Evolutionary conservation across 2,329 filamentous ascomycete species (phyloP).

Genomic region (Emmonsia crescens): DNA sequence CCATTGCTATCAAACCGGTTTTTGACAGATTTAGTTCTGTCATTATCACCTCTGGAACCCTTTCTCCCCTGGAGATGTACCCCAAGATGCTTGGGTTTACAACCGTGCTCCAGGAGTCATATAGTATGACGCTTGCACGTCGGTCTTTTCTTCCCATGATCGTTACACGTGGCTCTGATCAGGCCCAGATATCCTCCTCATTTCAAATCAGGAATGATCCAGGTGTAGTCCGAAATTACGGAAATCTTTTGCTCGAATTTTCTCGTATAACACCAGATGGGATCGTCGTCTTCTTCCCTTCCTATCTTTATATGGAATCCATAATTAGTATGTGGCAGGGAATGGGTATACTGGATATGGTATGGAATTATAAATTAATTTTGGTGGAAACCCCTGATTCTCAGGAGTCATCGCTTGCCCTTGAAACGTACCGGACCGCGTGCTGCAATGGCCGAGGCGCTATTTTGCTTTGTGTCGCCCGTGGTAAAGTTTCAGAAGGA

Average conservation of each 20-base stretch:
- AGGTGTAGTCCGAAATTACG: conserved; percentile 94
- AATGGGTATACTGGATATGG: conserved; percentile 93
- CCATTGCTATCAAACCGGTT: conserved; percentile 94
- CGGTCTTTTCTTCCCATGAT: conserved; percentile 98
- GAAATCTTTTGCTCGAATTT: conserved; percentile 85
- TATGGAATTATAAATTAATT: conserved; percentile 99
- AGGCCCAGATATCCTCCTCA: conserved; percentile 81
- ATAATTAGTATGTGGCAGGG: conserved; percentile 99
- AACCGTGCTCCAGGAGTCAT: conserved; percentile 91
- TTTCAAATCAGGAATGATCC: conserved; percentile 95
- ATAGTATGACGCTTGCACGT: conserved; percentile 88
- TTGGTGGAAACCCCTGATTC: conserved; percentile 95
- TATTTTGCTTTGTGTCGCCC: conserved; percentile 84
- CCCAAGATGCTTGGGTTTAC: conserved; percentile 95
- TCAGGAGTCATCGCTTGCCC: conserved; percentile 87
- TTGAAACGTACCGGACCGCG: conserved; percentile 94
- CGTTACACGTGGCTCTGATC: conserved; percentile 87
- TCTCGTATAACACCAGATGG: conserved; percentile 92
- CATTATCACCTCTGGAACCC: conserved; percentile 95
- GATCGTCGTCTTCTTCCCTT: conserved; percentile 98
- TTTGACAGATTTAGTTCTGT: conserved; percentile 97
- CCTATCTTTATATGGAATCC: conserved; percentile 97
- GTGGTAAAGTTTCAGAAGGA: conserved; percentile 93
- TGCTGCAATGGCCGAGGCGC: conserved; percentile 95
- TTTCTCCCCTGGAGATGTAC: conserved; percentile 97